Evolutionary conservation across 2,329 filamentous ascomycete genomes (phyloP).

Genomic region (Ophiostoma ulmi): DNA sequence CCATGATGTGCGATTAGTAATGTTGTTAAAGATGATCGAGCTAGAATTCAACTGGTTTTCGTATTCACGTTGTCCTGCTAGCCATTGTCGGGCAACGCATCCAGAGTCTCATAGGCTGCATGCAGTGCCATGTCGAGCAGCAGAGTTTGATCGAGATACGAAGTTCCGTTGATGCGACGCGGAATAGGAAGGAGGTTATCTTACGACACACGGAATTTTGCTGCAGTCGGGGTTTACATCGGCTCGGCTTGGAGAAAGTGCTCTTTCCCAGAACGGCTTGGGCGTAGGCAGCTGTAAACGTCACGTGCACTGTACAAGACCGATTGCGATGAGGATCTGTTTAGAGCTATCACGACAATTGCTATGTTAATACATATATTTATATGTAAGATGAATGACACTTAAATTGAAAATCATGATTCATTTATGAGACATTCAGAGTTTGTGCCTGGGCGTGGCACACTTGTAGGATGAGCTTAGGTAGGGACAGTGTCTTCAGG

Average conservation of each 20-base stretch:
- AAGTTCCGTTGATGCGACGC: not conserved
- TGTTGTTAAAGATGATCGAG: not conserved
- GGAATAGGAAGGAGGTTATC: not conserved
- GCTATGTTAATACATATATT: not conserved
- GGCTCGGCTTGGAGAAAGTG: conserved; percentile 7
- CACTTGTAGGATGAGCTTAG: not conserved
- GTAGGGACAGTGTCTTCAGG: not conserved
- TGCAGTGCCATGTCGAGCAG: conserved; percentile 7
- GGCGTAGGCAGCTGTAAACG: not conserved
- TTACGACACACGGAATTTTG: not conserved
- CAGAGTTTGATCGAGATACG: not conserved
- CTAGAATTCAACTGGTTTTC: not conserved
- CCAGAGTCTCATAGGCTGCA: not conserved
- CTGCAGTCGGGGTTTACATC: not conserved
- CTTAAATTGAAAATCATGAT: not conserved
- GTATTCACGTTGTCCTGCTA: not conserved
- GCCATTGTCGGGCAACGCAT: conserved; percentile 4
- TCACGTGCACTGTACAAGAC: not conserved
- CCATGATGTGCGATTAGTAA: not conserved
- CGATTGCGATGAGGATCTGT: not conserved
- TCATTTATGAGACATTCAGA: not conserved
- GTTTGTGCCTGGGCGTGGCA: not conserved
- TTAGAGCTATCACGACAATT: not conserved
- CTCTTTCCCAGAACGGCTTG: not conserved
- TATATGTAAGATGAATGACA: not conserved